Base-by-base conservation (phyloP, 2,329 filamentous ascomycete genomes). In the Bipolaris gigantea region DNA sequence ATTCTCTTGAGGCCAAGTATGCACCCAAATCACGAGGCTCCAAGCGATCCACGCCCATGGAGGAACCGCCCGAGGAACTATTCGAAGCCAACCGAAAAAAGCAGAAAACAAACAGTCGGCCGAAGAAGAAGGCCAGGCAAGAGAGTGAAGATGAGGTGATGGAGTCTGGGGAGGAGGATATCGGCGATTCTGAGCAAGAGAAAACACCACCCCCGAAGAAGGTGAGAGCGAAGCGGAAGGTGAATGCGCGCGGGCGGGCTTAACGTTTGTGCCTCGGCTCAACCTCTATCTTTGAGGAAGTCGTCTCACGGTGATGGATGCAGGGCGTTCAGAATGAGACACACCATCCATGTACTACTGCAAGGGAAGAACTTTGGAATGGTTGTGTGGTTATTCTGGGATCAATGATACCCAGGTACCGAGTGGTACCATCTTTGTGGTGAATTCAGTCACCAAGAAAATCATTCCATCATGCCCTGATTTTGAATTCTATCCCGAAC, bases 11-110 rank as follows among this genome's bases (percentile, higher is more conserved):
- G 50, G 68, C 67, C 7, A 71, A 71, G 54, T 75, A 74, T 30
- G 70, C 72, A 41, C 64, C 67, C 18, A 71, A 70, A 51, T 54
- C 62, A 61, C 75, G 72, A 57, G 76, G 74, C 51, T 84, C 83
- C 64, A 79, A 76, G 33, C 79, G 76, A 61, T 57, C 65, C 41
- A 56, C 61, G 48, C 72, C 67, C 50, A 74, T 72, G 61, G 81
- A 83, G 48, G 83, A 85, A 67, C 83, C 83, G 23, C 79, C 83
- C 0, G 87, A 91, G 63, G 87, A 89, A 56, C 81, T 81, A 13
- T 86, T 86, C 48, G 60, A 67, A 48, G 73, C 72, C 27, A 76
- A 63, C 9, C 52, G 54, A 18, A 72, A 72, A 62, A 71, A 70
- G 56, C 58, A 61, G 42, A 71, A 64, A 55, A 52, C 54, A 23